Conservation (phyloP, 2,329 filamentous ascomycete genomes). For the Pezicula carpinea region DNA sequence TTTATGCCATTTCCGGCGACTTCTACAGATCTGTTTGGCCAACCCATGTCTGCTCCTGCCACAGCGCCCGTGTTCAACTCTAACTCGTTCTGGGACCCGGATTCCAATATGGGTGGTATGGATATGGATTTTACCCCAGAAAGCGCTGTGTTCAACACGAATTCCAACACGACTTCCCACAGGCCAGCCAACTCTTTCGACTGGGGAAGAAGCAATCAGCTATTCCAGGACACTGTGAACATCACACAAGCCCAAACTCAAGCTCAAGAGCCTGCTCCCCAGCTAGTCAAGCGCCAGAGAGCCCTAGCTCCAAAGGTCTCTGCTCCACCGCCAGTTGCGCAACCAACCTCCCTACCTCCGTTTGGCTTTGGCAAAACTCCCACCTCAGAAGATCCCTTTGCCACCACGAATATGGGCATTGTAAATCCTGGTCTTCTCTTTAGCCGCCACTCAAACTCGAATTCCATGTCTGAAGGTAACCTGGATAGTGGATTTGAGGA, state of each 20-base stretch:
- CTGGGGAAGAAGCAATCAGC: constrained; percentile 51
- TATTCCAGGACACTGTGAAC: constrained; percentile 44
- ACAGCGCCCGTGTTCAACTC: constrained; percentile 41
- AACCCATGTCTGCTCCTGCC: constrained; percentile 54
- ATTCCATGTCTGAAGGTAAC: constrained; percentile 7
- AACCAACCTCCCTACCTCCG: constrained; percentile 38
- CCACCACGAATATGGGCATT: constrained; percentile 41
- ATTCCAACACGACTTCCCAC: constrained; percentile 30
- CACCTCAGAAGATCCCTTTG: constrained; percentile 45
- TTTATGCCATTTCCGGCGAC: constrained; percentile 44
- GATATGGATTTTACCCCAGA: constrained; percentile 52
- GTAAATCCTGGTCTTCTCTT: constrained; percentile 58
- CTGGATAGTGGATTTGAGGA: constrained; percentile 20
- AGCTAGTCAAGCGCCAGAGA: constrained; percentile 38
- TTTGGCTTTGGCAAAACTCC: constrained; percentile 35
- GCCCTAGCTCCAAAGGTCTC: constrained; percentile 40
- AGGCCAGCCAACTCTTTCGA: constrained; percentile 49
- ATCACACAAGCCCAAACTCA: constrained; percentile 13
- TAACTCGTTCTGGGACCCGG: constrained; percentile 52
- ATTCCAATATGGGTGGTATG: constrained; percentile 48
- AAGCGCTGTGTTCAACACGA: constrained; percentile 23
- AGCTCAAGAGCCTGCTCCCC: constrained; percentile 30
- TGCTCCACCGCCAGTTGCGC: constrained; percentile 10
- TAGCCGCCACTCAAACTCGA: constrained; percentile 36
- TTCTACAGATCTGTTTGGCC: constrained; percentile 53